These are phyloP conservation scores for Coffea humblotiana DNA, from an alignment of 305 asterid genomes.

Conservation along the genomic window DNA sequence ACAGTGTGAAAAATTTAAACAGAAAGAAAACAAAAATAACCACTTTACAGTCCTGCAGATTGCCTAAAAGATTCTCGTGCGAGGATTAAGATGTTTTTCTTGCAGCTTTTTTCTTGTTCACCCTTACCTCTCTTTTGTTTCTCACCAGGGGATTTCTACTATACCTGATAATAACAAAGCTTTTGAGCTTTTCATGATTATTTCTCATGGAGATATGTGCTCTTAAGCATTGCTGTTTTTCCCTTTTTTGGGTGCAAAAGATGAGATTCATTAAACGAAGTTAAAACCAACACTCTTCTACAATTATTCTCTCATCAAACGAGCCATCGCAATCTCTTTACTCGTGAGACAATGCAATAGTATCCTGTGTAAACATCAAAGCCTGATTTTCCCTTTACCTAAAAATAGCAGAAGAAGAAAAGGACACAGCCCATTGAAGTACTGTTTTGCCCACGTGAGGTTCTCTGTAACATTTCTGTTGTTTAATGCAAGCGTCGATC, in stretches of 20 bases:
- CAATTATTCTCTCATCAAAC: too few relatives aligned
- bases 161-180: too few relatives aligned
- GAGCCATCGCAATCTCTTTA: not conserved
- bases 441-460: constrained; percentile 25
- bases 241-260: too few relatives aligned
- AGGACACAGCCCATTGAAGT: not conserved
- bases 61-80: not conserved
- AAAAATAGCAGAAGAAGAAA: not conserved
- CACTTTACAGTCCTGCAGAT: not conserved
- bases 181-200: too few relatives aligned
- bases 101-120: not conserved
- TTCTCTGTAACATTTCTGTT: constrained; percentile 7
- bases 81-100: constrained; percentile 2
- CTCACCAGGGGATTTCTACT: not conserved
- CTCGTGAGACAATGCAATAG: not conserved
- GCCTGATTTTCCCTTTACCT: not conserved
- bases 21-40: not conserved
- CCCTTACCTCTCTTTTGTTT: not conserved
- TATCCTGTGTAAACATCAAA: not conserved
- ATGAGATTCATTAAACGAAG: too few relatives aligned
- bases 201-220: too few relatives aligned
- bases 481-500: not conserved
- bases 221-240: too few relatives aligned
- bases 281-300: too few relatives aligned
- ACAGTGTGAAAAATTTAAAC: not conserved